Conservation (phyloP, 176 grass and related monocot genomes). For the Carex cristatella region DNA sequence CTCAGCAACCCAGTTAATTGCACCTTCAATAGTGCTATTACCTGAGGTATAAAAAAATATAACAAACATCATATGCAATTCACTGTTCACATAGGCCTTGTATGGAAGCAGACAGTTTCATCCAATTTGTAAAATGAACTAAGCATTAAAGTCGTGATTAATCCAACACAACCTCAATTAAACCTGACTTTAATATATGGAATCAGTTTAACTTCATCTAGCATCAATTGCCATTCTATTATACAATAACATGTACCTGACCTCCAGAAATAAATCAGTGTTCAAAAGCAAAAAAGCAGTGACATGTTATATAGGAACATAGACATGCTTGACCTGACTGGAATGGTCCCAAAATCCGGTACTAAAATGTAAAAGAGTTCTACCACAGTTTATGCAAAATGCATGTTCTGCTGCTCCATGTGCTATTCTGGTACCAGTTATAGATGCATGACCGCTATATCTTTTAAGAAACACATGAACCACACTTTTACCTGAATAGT, state of each 20-base stretch:
- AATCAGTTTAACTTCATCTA: background rate
- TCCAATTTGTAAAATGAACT: background rate
- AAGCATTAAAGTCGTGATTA: background rate
- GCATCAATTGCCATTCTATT: background rate
- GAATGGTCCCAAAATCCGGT: background rate
- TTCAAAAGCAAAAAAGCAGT: background rate
- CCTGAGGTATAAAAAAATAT: constrained; percentile 40
- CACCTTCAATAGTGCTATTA: constrained; percentile 96
- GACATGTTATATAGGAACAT: background rate
- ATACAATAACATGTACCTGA: background rate
- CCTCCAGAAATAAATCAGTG: background rate
- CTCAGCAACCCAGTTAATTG: constrained; percentile 96
- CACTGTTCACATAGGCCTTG: background rate
- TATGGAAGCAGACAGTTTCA: background rate
- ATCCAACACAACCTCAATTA: background rate
- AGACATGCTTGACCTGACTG: background rate
- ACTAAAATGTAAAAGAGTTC: background rate
- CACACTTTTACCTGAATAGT: constrained; percentile 53
- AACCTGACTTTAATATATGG: background rate
- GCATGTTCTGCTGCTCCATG: background rate
- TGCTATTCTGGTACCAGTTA: background rate
- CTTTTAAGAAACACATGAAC: background rate
- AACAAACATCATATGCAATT: background rate
- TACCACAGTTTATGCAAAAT: background rate
- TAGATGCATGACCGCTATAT: background rate